A percentile compares a stretch with the other conserved stretches of the same genome.
phyloP scores from a whole-genome alignment of 441 rosid species.

The Populus tomentosa region DNA sequence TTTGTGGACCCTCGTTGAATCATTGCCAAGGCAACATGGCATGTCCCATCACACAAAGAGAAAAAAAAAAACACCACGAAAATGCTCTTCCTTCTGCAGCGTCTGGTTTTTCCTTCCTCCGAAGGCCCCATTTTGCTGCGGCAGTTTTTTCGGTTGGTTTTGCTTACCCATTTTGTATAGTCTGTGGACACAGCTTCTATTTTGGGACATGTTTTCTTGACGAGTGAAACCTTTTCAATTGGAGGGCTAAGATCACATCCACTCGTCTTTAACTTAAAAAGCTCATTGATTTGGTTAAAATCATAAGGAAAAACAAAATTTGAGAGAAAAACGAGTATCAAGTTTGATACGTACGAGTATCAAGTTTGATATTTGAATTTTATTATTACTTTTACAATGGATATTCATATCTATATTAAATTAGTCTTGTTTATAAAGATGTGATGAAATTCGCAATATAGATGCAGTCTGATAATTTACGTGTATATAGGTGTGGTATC shows the following conservation, averaged over 20 bases:
- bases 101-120: constrained; percentile 27
- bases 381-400: neutral
- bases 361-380: neutral
- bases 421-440: neutral
- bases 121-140: constrained; percentile 21
- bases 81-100: constrained; percentile 18
- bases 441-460: neutral
- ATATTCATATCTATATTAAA: neutral
- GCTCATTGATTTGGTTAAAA: neutral
- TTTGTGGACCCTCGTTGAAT: constrained; percentile 20
- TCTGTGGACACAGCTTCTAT: neutral
- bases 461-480: neutral
- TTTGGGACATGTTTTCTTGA: constrained; percentile 13
- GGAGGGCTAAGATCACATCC: neutral
- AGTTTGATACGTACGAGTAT: neutral
- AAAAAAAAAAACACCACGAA: neutral
- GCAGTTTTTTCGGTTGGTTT: constrained; percentile 55
- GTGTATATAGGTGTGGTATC: too few species aligned
- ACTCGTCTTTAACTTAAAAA: neutral
- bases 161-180: neutral
- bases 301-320: too few species aligned
- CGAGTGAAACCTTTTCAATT: neutral
- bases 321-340: neutral
- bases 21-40: constrained; percentile 32
- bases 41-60: constrained; percentile 30